phyloP scores from a whole-genome alignment of 352 stramenopile genomes.

The Phytopythium cucurbitacearum region DNA sequence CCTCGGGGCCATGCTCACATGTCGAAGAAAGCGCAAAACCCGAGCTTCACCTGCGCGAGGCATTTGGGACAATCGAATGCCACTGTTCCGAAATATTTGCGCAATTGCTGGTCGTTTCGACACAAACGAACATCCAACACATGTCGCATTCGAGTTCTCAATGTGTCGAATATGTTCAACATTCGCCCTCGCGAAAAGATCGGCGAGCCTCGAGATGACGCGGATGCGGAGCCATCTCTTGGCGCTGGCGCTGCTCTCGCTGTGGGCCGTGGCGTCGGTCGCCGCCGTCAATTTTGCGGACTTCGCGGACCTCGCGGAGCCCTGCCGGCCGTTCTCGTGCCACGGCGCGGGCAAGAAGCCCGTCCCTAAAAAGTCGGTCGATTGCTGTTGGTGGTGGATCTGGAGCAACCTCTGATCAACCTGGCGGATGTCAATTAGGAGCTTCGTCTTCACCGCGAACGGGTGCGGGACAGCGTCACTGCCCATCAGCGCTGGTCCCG shows the following conservation, averaged over 20 bases:
- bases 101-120: too few relatives aligned
- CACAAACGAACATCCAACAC: too few relatives aligned
- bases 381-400: neutral
- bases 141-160: too few relatives aligned
- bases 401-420: neutral
- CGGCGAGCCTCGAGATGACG: neutral
- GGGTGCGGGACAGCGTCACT: conserved; percentile 64
- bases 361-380: conserved; percentile 24
- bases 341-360: conserved; percentile 10
- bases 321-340: conserved; percentile 40
- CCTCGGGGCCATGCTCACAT: too few relatives aligned
- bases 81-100: too few relatives aligned
- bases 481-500: conserved; percentile 32
- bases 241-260: neutral
- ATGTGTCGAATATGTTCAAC: too few relatives aligned
- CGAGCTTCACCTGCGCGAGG: too few relatives aligned
- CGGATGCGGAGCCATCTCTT: neutral
- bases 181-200: neutral
- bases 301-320: conserved; percentile 30
- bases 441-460: conserved; percentile 74
- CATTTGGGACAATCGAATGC: too few relatives aligned
- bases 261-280: neutral
- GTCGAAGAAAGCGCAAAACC: too few relatives aligned
- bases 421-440: conserved; percentile 18
- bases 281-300: conserved; percentile 7